Evolutionary conservation across 2,329 filamentous ascomycete species (phyloP), one percentile per base, ranked within the genome.

Genomic region (Pseudogymnoascus verrucosus): DNA sequence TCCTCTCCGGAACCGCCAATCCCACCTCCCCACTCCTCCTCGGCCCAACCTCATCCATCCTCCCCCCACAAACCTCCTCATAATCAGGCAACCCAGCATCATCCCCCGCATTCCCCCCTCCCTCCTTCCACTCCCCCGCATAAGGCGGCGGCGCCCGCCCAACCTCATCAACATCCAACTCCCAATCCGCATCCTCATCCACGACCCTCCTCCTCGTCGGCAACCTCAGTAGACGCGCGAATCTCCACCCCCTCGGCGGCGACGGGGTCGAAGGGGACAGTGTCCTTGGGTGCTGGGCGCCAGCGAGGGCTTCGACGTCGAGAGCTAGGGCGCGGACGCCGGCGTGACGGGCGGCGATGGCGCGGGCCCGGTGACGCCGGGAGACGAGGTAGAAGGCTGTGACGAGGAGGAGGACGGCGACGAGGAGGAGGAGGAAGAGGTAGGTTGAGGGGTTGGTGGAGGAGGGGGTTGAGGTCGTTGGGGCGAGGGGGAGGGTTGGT

Each of bases 171-270:
- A 59, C 51, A 59, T 59, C 51, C n/a, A 59, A 36, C 51, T 59
- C 51, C 51, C 51, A 59, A 59, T 59, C 51, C 31, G 51, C 26
- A 12, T 59, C 51, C n/a, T 36, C 51, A 59, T 36, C 31, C 31
- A 21, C 51, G 1, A 34, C 26, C 64, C 64, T 40, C 12, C 44
- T 16, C 23, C 60, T 26, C 23, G 19, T 44, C 40, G 40, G 40
- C 19, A 44, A 44, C 40, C 37, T 37, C 26, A 14, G 3, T n/a
- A 23, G 11, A 7, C 23, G 11, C 37, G 60, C 28, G 12, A 40
- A 31, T 26, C 51, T n/a, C 31, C 26, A 36, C 10, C 31, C 51
- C 16, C 26, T 10, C 14, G 51, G 26, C 51, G 51, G 51, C 14
- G 34, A 3, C 3, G 51, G 51, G 1, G 31, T 59, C 1, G 51